Evolutionary conservation across 2,329 filamentous ascomycete species (phyloP), one percentile per base, ranked within the genome.

Genomic region (Talaromyces sp.): DNA sequence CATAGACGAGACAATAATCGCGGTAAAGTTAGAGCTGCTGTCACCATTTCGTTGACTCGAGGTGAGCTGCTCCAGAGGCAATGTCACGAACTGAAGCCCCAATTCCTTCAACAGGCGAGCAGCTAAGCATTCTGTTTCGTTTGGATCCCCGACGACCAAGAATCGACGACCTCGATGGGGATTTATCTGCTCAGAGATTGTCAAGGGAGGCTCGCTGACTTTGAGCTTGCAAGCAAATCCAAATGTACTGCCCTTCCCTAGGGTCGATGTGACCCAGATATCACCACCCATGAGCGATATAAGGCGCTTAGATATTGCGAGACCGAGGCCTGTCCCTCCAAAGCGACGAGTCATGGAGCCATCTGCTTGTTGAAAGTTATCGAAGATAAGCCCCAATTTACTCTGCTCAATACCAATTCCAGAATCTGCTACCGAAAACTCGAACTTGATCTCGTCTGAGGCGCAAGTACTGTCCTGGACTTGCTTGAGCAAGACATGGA

Each of bases 321-420:
- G 77, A 57, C 92, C 92, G 4, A 97, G 82, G 61, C 92, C 92
- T 8, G 92, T 97, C 58, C 92, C 92, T 61, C 92, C 92, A 70
- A 96, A 97, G 68, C 94, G 94, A 64, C 91, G 85, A 2, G 92
- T 96, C 75, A 94, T 97, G 22, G 91, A 96, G 24, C 92, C 92
- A 70, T 97, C 92, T 20, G 92, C 92, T 76, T 97, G 92, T 73
- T 96, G 92, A 83, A 97, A 97, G 1, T 92, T 97, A 74, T 97
- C 92, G 74, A 97, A 97, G 67, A 97, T 97, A 57, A 97, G 80
- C 65, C 96, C 90, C 44, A 96, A 83, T 77, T 97, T 97, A 75
- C 96, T 91, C 57, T 87, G 83, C 62, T 91, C 90, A 64, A 97
- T 97, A 62, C 92, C 92, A 65, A 97, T 97, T 60, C 93, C 92